phyloP scores from a whole-genome alignment of 805 yeast species.

The Lachancea mirantina region DNA sequence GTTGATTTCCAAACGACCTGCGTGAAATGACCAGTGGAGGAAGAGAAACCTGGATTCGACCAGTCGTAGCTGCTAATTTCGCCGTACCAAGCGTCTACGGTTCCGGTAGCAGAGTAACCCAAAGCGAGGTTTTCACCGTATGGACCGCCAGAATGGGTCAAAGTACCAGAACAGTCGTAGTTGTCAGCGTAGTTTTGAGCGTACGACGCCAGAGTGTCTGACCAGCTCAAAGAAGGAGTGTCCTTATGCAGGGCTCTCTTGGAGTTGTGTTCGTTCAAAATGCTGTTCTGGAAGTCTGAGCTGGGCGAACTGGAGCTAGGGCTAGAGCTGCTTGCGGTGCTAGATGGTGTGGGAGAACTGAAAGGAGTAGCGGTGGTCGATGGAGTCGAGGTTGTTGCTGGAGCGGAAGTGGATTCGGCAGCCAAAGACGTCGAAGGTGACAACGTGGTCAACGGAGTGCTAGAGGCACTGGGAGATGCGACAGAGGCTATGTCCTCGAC shows the following conservation, averaged over 20 bases:
- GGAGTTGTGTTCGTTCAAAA: constrained; percentile 56
- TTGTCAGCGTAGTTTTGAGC: constrained; percentile 52
- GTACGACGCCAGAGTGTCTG: constrained; percentile 41
- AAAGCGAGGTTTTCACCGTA: constrained; percentile 80
- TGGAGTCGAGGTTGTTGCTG: constrained; percentile 2
- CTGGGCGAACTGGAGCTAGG: constrained; percentile 19
- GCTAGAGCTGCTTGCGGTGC: constrained; percentile 11
- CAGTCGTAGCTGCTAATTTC: constrained; percentile 53
- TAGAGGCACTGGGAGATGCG: too few species aligned
- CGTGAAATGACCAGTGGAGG: constrained; percentile 70
- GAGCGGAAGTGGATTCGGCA: not conserved
- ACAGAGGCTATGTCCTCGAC: too few species aligned
- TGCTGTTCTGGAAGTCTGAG: constrained; percentile 28
- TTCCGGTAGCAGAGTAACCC: constrained; percentile 48
- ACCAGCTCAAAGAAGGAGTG: constrained; percentile 43
- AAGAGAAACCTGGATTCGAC: constrained; percentile 40
- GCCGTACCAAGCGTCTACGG: constrained; percentile 73
- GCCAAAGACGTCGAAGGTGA: too few species aligned
- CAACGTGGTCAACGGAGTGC: too few species aligned
- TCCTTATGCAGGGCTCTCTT: constrained; percentile 49
- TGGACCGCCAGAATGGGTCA: constrained; percentile 62
- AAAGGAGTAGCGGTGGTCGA: constrained; percentile 8
- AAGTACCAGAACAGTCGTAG: constrained; percentile 47
- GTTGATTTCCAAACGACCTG: constrained; percentile 74
- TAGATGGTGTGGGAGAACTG: constrained; percentile 3